Evolutionary conservation across 148 eudicot species (phyloP).

Genomic region (Simmondsia chinensis): DNA sequence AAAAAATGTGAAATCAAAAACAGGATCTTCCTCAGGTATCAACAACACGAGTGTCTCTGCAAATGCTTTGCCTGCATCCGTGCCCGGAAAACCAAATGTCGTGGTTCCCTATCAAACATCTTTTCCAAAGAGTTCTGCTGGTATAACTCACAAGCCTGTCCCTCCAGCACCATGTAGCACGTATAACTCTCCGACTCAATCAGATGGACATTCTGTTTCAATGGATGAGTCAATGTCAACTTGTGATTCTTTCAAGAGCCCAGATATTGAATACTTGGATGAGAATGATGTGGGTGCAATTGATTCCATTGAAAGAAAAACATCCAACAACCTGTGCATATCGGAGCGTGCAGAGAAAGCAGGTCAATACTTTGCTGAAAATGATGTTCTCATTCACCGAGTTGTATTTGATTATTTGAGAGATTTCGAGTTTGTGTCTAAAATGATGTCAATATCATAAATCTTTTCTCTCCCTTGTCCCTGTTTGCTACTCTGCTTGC

Average conservation of each 20-base stretch:
- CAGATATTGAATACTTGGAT: conserved; percentile 76
- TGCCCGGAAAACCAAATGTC: conserved; percentile 29
- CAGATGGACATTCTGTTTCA: conserved; percentile 48
- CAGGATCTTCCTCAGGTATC: conserved; percentile 26
- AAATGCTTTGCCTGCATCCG: conserved; percentile 19
- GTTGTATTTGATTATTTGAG: neutral
- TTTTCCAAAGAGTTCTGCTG: conserved; percentile 25
- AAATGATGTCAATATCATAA: neutral
- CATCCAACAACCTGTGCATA: conserved; percentile 47
- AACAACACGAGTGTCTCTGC: conserved; percentile 25
- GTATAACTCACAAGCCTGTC: conserved; percentile 13
- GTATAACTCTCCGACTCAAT: conserved; percentile 46
- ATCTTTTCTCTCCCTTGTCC: neutral
- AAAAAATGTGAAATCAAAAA: conserved; percentile 44
- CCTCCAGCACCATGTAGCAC: conserved; percentile 26
- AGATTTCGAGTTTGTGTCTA: neutral
- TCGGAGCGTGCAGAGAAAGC: conserved; percentile 36
- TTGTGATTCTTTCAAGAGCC: conserved; percentile 78
- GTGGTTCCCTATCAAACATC: conserved; percentile 20
- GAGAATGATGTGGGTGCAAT: conserved; percentile 43
- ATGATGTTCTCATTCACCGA: too few species aligned
- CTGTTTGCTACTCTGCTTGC: neutral
- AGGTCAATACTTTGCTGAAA: conserved; percentile 34
- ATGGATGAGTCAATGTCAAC: conserved; percentile 77
- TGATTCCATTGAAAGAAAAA: conserved; percentile 54